Conservation (phyloP, 148 eudicot genomes). For the Nepenthes gracilis region DNA sequence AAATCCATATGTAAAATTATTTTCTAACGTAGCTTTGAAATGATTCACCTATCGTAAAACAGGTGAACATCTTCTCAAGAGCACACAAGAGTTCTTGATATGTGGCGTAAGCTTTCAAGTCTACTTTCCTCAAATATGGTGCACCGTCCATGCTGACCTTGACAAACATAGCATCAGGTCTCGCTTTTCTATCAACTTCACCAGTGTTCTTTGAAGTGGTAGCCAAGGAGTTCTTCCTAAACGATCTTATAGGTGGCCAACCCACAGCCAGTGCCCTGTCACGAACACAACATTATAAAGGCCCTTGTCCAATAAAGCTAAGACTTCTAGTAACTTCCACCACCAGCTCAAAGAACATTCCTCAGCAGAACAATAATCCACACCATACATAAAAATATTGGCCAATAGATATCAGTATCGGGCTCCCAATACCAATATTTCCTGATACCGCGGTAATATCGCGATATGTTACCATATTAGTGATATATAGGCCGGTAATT, state of each 20-base stretch:
- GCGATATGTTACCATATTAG: too few relatives aligned
- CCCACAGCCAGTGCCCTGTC: conserved; percentile 53
- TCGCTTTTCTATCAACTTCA: conserved; percentile 23
- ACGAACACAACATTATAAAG: background rate
- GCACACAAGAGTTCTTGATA: conserved; percentile 49
- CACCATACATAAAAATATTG: too few relatives aligned
- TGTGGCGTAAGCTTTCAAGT: conserved; percentile 34
- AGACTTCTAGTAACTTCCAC: too few relatives aligned
- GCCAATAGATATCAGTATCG: too few relatives aligned
- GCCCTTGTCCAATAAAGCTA: background rate
- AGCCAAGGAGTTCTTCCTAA: conserved; percentile 38
- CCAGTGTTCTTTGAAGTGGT: conserved; percentile 19
- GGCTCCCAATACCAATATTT: too few relatives aligned
- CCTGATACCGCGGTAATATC: too few relatives aligned
- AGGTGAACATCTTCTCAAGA: conserved; percentile 61
- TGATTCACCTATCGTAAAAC: conserved; percentile 45
- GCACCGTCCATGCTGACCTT: conserved; percentile 89
- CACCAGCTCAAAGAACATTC: too few relatives aligned
- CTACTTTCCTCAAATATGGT: conserved; percentile 61
- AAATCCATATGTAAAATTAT: background rate
- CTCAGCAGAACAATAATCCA: too few relatives aligned
- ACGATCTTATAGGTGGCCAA: conserved; percentile 60
- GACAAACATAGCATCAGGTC: conserved; percentile 32
- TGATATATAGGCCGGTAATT: too few relatives aligned
- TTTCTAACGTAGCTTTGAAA: background rate